These are phyloP conservation scores for Lepidium campestre DNA, from an alignment of 441 rosid species.

Conservation along the genomic window DNA sequence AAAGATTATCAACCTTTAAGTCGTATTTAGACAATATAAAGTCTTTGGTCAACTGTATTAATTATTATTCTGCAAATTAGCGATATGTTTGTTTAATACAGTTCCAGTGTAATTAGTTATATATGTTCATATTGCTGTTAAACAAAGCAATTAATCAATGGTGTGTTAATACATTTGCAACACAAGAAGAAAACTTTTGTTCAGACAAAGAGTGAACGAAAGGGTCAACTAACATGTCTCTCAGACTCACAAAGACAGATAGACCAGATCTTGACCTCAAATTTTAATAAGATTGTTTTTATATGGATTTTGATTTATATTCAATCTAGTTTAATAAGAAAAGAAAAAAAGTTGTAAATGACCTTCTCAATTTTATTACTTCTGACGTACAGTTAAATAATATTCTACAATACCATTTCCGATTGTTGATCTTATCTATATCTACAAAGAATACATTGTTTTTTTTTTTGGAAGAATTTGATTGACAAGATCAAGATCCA, in stretches of 20 bases:
- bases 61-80: constrained; percentile 2
- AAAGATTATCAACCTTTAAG: constrained; percentile 25
- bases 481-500: too few relatives aligned
- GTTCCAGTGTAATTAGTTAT: constrained; percentile 13
- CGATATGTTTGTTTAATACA: constrained; percentile 21
- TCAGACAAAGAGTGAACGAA: constrained; percentile 25
- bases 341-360: background rate
- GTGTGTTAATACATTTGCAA: background rate
- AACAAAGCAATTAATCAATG: background rate
- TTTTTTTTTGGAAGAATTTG: too few relatives aligned
- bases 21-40: constrained; percentile 26
- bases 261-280: constrained; percentile 29
- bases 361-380: background rate
- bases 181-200: background rate
- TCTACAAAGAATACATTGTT: too few relatives aligned
- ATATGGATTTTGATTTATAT: background rate
- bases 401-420: background rate
- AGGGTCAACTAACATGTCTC: constrained; percentile 36
- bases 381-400: background rate
- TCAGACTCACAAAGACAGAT: constrained; percentile 27
- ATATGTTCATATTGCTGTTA: constrained; percentile 7
- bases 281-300: background rate
- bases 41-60: constrained; percentile 27
- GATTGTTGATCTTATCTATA: too few relatives aligned
- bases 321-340: too few relatives aligned